Evolutionary conservation across 306 rosid species (phyloP).

Genomic region (Clitoria ternatea): DNA sequence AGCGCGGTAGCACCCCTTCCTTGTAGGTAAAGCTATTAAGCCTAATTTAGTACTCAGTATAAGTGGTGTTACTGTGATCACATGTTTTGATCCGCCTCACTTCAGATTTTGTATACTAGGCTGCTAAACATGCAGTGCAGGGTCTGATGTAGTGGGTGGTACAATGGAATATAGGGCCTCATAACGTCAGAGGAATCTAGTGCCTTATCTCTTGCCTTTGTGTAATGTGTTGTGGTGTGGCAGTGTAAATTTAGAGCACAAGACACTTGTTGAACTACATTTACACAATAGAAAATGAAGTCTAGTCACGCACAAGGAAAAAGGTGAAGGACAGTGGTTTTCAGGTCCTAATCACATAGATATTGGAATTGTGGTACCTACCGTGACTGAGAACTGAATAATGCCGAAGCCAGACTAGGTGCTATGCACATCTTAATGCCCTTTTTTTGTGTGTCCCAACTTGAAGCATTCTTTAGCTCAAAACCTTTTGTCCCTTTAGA

Average conservation of each 20-base stretch:
- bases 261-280: background rate
- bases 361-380: constrained; percentile 33
- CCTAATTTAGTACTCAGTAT: background rate
- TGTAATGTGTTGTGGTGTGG: background rate
- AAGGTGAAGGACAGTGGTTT: background rate
- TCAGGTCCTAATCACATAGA: constrained; percentile 8
- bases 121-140: background rate
- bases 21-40: background rate
- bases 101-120: background rate
- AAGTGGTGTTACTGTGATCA: background rate
- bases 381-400: background rate
- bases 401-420: constrained; percentile 1
- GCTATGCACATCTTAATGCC: constrained; percentile 18
- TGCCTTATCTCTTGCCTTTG: constrained; percentile 12
- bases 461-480: background rate
- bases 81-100: background rate
- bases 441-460: constrained; percentile 22
- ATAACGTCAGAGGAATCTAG: constrained; percentile 20
- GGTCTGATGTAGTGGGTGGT: background rate
- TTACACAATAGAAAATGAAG: background rate
- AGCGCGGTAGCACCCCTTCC: background rate
- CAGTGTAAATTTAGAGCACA: constrained; percentile 21
- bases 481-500: background rate
- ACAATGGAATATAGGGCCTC: constrained; percentile 8
- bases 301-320: background rate